Evolutionary conservation across 2,329 filamentous ascomycete species (phyloP), one percentile per base, ranked within the genome.

Genomic region (Botrytis fragariae): DNA sequence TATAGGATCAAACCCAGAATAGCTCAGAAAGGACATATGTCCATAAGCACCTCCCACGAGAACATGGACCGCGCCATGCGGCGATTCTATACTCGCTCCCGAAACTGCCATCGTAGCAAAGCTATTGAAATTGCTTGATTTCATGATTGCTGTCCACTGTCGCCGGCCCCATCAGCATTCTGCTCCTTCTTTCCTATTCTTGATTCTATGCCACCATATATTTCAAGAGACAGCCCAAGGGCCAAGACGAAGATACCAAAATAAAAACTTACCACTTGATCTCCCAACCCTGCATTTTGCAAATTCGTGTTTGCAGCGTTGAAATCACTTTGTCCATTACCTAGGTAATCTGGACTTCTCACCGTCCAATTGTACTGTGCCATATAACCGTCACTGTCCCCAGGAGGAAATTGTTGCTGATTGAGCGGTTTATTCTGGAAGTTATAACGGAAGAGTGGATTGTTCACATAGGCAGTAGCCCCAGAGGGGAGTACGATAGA

Each of bases 381-480:
- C 14, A 83, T 75, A 12, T 61, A 72, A 9, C 80, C 81, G 48
- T 81, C 80, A 48, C 75, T 80, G 77, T 74, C 78, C 62, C 71
- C 80, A 76, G 42, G 84, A 83, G 73, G 84, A 77, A 73, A 83
- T 79, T 67, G 79, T 77, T 48, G 84, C 73, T 32, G 81, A 83
- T 67, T 79, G 79, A 73, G 78, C 76, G 77, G 79, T 35, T 75
- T 74, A 3, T 65, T 69, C 18, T 85, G 85, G 80, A 87, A 89
- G 3, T 76, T 81, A 79, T 86, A 90, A 72, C 83, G 84, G 75
- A 84, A 84, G 0, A 90, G 80, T 4, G 88, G 88, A 77, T 90
- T 90, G 57, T 81, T 79, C 44, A 88, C 74, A 48, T 45, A 71
- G 54, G 76, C 32, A 29, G 42, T 62, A 9, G 60, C 22, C 35